Evolutionary conservation across 129 eudicot species (phyloP).

Genomic region (Chrysanthemum makinoi): DNA sequence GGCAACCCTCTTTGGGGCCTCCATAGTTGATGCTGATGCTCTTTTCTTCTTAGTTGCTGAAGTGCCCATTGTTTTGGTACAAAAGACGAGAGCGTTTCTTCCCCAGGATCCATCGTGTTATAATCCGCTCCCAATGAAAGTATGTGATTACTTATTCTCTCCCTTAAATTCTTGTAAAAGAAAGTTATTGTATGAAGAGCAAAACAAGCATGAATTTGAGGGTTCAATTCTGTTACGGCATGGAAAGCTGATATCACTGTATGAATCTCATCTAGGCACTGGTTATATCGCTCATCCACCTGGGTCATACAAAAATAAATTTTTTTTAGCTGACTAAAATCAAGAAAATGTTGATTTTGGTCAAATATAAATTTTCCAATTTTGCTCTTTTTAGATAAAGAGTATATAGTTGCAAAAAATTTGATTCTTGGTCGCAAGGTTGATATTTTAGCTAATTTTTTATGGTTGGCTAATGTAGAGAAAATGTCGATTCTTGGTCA

Average conservation of each 20-base stretch:
- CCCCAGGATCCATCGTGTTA: conserved; percentile 35
- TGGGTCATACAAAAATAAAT: conserved; percentile 19
- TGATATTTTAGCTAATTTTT: too few relatives aligned
- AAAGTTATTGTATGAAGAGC: conserved; percentile 72
- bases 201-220: conserved; percentile 73
- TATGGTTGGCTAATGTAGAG: not conserved
- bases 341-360: not conserved
- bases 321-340: not conserved
- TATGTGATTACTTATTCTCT: conserved; percentile 76
- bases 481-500: conserved; percentile 12
- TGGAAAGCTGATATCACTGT: conserved; percentile 84
- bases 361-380: too few relatives aligned
- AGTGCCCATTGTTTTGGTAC: conserved; percentile 91
- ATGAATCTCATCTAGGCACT: conserved; percentile 85
- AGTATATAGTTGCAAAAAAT: too few relatives aligned
- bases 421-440: not conserved
- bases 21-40: conserved; percentile 87
- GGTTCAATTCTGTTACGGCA: conserved; percentile 88
- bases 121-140: conserved; percentile 55
- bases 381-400: too few relatives aligned
- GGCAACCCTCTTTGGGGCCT: conserved; percentile 98
- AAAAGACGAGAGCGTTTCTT: conserved; percentile 52
- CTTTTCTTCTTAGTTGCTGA: conserved; percentile 78
- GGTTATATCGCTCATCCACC: conserved; percentile 84
- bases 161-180: conserved; percentile 70